Conservation (phyloP, 208 protist species). For the Leishmania guyanensis region DNA sequence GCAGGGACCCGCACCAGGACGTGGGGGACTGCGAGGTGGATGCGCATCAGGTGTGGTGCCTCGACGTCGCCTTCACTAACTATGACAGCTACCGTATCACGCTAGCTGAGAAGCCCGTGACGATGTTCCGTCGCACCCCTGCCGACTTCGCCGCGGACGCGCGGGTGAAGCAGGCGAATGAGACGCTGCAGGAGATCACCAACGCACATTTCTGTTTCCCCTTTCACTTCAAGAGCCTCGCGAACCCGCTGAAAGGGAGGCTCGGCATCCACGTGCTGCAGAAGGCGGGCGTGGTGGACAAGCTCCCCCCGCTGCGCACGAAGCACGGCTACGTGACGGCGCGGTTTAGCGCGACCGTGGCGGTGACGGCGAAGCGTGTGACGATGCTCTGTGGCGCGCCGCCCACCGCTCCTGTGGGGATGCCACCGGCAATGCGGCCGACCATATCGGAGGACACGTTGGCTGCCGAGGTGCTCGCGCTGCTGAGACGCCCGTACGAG, state of each 20-base stretch:
- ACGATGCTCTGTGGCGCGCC: slow-evolving; percentile 81
- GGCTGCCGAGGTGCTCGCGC: slow-evolving; percentile 39
- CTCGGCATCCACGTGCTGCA: slow-evolving; percentile 72
- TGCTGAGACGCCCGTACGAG: slow-evolving; percentile 47
- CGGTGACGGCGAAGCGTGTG: slow-evolving; percentile 66
- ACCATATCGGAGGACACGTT: slow-evolving; percentile 41
- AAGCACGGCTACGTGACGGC: slow-evolving; percentile 67
- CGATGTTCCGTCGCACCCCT: slow-evolving; percentile 72
- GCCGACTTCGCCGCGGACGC: slow-evolving; percentile 61
- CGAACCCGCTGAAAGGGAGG: slow-evolving; percentile 61
- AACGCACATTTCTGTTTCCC: slow-evolving; percentile 80
- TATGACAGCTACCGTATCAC: slow-evolving; percentile 44
- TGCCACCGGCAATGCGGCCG: slow-evolving; percentile 31
- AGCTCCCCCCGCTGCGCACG: slow-evolving; percentile 52
- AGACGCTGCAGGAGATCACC: slow-evolving; percentile 64
- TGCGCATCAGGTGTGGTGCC: slow-evolving; percentile 82
- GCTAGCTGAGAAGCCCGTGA: slow-evolving; percentile 45
- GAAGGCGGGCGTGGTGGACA: slow-evolving; percentile 69
- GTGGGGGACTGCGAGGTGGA: slow-evolving; percentile 85
- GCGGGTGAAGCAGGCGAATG: slow-evolving; percentile 61
- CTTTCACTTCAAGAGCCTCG: slow-evolving; percentile 72
- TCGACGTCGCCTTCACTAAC: slow-evolving; percentile 91
- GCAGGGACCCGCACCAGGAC: slow-evolving; percentile 86
- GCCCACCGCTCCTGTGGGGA: slow-evolving; percentile 32
- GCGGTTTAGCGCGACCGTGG: slow-evolving; percentile 83